Conservation (phyloP, 192 early-diverging fungal genomes). For the Bifiguratus adelaidae region DNA sequence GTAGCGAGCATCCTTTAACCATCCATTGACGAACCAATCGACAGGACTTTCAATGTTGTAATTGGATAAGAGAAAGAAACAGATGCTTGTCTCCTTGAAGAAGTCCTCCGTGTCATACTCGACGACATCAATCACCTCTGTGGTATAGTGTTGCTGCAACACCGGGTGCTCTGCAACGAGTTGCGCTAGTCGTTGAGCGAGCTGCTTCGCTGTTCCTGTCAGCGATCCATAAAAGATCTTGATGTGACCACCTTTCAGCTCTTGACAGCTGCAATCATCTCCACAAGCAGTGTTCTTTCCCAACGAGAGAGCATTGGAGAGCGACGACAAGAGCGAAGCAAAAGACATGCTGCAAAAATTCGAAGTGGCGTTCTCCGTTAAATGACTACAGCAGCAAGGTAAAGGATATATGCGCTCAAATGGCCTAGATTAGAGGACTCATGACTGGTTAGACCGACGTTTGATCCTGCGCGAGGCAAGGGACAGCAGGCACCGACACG, state of each 20-base stretch:
- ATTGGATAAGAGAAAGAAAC: constrained; percentile 52
- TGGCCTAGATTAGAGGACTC: too few relatives aligned
- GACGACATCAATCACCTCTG: constrained; percentile 40
- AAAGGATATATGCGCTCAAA: too few relatives aligned
- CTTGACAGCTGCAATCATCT: too few relatives aligned
- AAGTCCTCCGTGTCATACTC: constrained; percentile 57
- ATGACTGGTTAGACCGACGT: constrained; percentile 71
- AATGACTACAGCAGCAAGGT: too few relatives aligned
- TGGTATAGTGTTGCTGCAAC: constrained; percentile 10
- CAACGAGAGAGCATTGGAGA: too few relatives aligned
- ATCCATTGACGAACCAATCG: constrained; percentile 36
- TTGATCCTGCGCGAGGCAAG: constrained; percentile 65
- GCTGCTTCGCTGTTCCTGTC: constrained; percentile 40
- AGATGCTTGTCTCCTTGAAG: constrained; percentile 34
- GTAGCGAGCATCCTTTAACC: constrained; percentile 47
- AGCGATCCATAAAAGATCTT: constrained; percentile 47
- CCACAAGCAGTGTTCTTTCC: too few relatives aligned
- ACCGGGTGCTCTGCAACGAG: constrained; percentile 12
- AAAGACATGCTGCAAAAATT: too few relatives aligned
- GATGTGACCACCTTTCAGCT: constrained; percentile 27
- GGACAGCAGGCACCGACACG: constrained; percentile 48
- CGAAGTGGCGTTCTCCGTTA: too few relatives aligned
- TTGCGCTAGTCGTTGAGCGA: constrained; percentile 29
- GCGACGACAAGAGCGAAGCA: too few relatives aligned
- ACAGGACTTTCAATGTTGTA: constrained; percentile 59